A percentile compares a stretch with the other conserved stretches of the same genome.
Evolutionary conservation across 768 basidiomycete species (phyloP).

Genomic region (Nevesoporus exiguus): DNA sequence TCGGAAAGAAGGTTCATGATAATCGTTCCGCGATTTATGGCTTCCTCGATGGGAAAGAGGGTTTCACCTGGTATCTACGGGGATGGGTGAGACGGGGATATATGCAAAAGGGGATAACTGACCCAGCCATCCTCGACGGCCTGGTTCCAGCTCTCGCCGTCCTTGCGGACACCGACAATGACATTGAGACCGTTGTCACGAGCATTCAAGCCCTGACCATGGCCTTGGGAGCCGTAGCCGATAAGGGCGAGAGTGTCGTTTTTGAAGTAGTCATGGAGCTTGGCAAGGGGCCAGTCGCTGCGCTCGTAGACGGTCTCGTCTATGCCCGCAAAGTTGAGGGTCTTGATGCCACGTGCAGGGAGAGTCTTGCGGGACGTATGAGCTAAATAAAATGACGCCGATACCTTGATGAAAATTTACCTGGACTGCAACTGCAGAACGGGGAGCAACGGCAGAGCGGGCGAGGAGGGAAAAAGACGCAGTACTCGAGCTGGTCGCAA

Average conservation of each 20-base stretch:
- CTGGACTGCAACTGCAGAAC: conserved; percentile 19
- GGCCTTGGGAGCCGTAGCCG: conserved; percentile 98
- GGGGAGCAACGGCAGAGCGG: conserved; percentile 36
- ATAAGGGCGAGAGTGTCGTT: conserved; percentile 99
- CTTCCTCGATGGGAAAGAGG: conserved; percentile 97
- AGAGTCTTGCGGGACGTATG: conserved; percentile 30
- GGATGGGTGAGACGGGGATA: background rate
- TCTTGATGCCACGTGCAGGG: conserved; percentile 80
- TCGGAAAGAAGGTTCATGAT: conserved; percentile 99
- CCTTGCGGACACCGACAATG: conserved; percentile 96
- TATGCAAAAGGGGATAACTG: conserved; percentile 20
- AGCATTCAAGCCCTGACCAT: conserved; percentile 97
- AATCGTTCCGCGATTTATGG: conserved; percentile 92
- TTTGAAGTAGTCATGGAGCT: conserved; percentile 99
- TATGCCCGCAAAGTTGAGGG: conserved; percentile 93
- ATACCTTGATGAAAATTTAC: conserved; percentile 32
- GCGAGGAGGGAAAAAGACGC: conserved; percentile 71
- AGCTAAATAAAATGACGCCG: conserved; percentile 1
- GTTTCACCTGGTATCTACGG: conserved; percentile 89
- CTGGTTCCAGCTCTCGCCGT: conserved; percentile 95
- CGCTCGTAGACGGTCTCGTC: conserved; percentile 94
- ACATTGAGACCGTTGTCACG: conserved; percentile 99
- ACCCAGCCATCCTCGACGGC: conserved; percentile 97
- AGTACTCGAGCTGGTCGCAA: conserved; percentile 32
- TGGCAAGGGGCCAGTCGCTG: conserved; percentile 95